Evolutionary conservation across 108 stramenopile species (phyloP), one percentile per base, ranked within the genome.

Genomic region (Nitzschia inconspicua): DNA sequence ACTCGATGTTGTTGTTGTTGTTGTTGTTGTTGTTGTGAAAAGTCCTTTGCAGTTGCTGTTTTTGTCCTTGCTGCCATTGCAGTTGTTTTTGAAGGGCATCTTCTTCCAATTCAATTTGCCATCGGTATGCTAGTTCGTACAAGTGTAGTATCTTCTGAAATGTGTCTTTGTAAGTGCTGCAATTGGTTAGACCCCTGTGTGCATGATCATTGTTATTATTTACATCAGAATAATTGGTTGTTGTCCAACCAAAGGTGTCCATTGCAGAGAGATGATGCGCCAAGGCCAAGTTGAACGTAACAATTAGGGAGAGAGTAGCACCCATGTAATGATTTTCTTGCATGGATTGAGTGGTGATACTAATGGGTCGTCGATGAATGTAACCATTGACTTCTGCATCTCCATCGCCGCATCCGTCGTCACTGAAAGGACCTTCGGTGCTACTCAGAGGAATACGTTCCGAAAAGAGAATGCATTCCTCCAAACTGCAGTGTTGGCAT

Each of bases 221-320:
- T 11, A 10, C 13, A 30, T 14, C 13, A 25, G 19, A 18, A 8
- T 57, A 10, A n/a, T 40, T 58, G 13, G 18, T 8, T 32, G 29
- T 6, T 19, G 4, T 34, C 26, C 31, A 34, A 19, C 2, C 11
- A n/a, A 26, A n/a, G 25, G 49, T 29, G 14, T 19, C n/a, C 3
- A 20, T 24, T 13, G 51, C 31, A 18, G 32, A 43, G 8, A 62
- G 60, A 5, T 70, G 68, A 24, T 62, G 37, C 29, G 60, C 60
- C 44, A 70, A 23, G 2, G 68, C 60, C 3, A 70, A 22, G 37
- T 70, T 70, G 32, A 60, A 70, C 1, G 34, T 62, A 25, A 62
- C 7, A 16, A 62, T 36, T 13, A 62, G 44, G 14, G 40, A 48
- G 14, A 70, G 30, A 3, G 46, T 48, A 11, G 42, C 31, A 31